phyloP scores from a whole-genome alignment of 2,329 filamentous ascomycete genomes.

The Waltergamsia citrina region DNA sequence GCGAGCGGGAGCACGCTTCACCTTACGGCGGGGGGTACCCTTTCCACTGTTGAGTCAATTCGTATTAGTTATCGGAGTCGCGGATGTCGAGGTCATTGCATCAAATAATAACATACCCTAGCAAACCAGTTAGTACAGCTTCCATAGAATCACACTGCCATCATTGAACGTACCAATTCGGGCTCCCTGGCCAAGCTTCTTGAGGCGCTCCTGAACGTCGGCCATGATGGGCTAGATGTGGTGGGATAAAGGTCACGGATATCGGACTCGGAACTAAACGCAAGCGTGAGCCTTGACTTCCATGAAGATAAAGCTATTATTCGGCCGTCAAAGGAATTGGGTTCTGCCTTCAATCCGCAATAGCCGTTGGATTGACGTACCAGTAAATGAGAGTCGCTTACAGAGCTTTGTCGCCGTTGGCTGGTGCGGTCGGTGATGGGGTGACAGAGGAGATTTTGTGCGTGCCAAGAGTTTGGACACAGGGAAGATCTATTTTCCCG shows the following conservation, averaged over 20 bases:
- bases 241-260: constrained; percentile 17
- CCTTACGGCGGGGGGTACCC: constrained; percentile 93
- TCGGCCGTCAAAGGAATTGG: too few species aligned
- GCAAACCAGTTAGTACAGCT: constrained; percentile 8
- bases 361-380: constrained; percentile 15
- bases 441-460: constrained; percentile 30
- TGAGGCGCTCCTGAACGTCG: constrained; percentile 48
- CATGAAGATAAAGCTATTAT: too few species aligned
- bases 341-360: not conserved
- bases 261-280: constrained; percentile 8
- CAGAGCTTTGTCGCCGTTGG: constrained; percentile 24
- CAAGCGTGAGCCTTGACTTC: too few species aligned
- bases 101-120: constrained; percentile 24
- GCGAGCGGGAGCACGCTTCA: constrained; percentile 94
- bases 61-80: constrained; percentile 10
- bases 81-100: constrained; percentile 4
- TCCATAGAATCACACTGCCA: not conserved
- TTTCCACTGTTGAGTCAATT: constrained; percentile 59
- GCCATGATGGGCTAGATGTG: constrained; percentile 33
- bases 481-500: constrained; percentile 28
- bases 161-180: constrained; percentile 56
- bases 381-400: constrained; percentile 20
- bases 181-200: constrained; percentile 44
- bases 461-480: constrained; percentile 34
- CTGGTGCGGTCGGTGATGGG: constrained; percentile 20